Conservation (phyloP, 441 rosid species). For the Aquilaria agallochum region DNA sequence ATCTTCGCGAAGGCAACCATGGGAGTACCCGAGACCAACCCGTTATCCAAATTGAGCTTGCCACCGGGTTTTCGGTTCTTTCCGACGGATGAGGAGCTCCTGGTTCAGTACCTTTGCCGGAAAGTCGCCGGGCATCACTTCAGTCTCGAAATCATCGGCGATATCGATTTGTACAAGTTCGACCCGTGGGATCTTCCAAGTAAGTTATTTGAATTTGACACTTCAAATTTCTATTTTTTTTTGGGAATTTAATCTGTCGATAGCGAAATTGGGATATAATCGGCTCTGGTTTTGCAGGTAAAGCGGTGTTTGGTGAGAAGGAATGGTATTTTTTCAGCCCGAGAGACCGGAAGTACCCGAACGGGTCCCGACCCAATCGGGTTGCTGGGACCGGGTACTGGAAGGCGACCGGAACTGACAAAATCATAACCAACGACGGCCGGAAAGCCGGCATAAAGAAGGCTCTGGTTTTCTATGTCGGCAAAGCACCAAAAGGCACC, state of each 20-base stretch:
- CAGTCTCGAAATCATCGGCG: constrained; percentile 67
- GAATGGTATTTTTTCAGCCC: constrained; percentile 98
- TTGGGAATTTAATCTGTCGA: background rate
- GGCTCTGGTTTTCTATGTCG: constrained; percentile 84
- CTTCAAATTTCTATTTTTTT: background rate
- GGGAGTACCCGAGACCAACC: constrained; percentile 68
- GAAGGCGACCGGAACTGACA: constrained; percentile 99
- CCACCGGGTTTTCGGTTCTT: constrained; percentile 97
- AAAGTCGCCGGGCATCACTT: constrained; percentile 86
- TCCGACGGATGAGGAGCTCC: constrained; percentile 96
- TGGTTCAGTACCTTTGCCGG: constrained; percentile 78
- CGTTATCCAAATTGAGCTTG: constrained; percentile 71
- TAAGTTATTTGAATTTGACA: constrained; percentile 20
- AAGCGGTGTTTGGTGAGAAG: constrained; percentile 88
- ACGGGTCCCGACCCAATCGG: constrained; percentile 91
- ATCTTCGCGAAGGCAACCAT: constrained; percentile 20
- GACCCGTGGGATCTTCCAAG: constrained; percentile 95
- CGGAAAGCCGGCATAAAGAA: constrained; percentile 90
- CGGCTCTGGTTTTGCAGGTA: constrained; percentile 35
- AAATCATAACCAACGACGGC: constrained; percentile 62
- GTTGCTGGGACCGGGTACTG: constrained; percentile 96
- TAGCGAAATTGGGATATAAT: background rate
- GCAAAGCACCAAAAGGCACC: constrained; percentile 92
- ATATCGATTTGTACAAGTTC: constrained; percentile 88
- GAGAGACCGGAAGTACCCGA: constrained; percentile 90